phyloP scores from a whole-genome alignment of 2,329 filamentous ascomycete genomes.

The Teratosphaeria nubilosa region DNA sequence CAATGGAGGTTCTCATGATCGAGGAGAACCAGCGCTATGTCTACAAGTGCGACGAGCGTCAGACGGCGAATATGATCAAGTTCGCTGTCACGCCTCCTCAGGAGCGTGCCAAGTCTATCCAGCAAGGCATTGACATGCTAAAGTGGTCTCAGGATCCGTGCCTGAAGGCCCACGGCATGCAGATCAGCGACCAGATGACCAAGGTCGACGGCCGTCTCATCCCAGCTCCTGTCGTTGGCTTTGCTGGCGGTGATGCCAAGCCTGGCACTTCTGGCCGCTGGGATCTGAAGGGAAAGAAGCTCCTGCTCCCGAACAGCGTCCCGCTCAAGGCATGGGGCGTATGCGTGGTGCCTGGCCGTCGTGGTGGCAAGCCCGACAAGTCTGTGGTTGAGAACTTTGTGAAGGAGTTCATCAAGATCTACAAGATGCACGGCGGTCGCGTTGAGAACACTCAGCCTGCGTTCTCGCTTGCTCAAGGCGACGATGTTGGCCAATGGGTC shows the following conservation, averaged over 20 bases:
- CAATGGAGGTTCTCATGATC: conserved; percentile 47
- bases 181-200: conserved; percentile 55
- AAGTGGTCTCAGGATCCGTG: conserved; percentile 60
- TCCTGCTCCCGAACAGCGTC: conserved; percentile 51
- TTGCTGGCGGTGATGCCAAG: conserved; percentile 43
- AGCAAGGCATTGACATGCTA: conserved; percentile 55
- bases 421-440: conserved; percentile 51
- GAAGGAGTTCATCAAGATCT: conserved; percentile 51
- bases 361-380: conserved; percentile 34
- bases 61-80: conserved; percentile 85
- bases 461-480: conserved; percentile 26
- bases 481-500: conserved; percentile 22
- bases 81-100: conserved; percentile 73
- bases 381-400: conserved; percentile 44
- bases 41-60: conserved; percentile 47
- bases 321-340: conserved; percentile 65
- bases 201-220: conserved; percentile 59
- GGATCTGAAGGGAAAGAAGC: conserved; percentile 77
- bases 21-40: conserved; percentile 47
- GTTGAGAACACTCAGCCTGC: conserved; percentile 39
- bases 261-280: conserved; percentile 66
- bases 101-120: conserved; percentile 58
- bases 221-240: conserved; percentile 59
- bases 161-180: conserved; percentile 62
- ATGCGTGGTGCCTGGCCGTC: conserved; percentile 50